Conservation (phyloP, 345 rosid genomes). For the Arabidopsis suecica region DNA sequence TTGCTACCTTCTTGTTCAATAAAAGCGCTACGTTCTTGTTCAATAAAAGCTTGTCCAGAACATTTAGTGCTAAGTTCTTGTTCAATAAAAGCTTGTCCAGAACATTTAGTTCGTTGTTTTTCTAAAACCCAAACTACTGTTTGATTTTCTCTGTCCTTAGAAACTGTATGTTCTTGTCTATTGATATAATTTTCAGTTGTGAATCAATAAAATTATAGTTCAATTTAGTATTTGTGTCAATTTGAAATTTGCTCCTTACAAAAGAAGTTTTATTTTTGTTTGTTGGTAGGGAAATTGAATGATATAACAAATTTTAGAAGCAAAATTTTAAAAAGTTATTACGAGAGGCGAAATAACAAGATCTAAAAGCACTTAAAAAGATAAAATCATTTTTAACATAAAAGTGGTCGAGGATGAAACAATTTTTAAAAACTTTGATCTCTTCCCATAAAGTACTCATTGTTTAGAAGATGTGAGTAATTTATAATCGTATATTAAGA, state of each 20-base stretch:
- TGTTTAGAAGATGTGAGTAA: not conserved
- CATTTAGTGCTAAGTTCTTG: not conserved
- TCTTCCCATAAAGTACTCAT: not conserved
- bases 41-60: constrained; percentile 25
- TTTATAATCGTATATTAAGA: not conserved
- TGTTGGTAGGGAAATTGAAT: not conserved
- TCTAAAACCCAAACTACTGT: not conserved
- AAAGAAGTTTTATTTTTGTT: not conserved
- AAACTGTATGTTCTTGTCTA: constrained; percentile 8
- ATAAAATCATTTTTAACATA: not conserved
- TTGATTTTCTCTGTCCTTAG: not conserved
- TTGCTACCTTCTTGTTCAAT: not conserved
- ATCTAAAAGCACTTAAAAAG: no score
- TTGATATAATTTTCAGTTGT: constrained; percentile 10
- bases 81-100: constrained; percentile 27
- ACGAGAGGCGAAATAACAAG: not conserved
- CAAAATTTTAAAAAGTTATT: not conserved
- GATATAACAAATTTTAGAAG: not conserved
- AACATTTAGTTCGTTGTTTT: not conserved
- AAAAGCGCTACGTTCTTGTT: constrained; percentile 10
- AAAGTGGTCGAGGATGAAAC: not conserved
- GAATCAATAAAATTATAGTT: not conserved
- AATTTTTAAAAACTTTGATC: not conserved
- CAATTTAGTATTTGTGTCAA: not conserved
- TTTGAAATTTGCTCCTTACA: not conserved